Base-by-base conservation (phyloP, 2,329 filamentous ascomycete genomes). In the Graphilbum fragrans region DNA sequence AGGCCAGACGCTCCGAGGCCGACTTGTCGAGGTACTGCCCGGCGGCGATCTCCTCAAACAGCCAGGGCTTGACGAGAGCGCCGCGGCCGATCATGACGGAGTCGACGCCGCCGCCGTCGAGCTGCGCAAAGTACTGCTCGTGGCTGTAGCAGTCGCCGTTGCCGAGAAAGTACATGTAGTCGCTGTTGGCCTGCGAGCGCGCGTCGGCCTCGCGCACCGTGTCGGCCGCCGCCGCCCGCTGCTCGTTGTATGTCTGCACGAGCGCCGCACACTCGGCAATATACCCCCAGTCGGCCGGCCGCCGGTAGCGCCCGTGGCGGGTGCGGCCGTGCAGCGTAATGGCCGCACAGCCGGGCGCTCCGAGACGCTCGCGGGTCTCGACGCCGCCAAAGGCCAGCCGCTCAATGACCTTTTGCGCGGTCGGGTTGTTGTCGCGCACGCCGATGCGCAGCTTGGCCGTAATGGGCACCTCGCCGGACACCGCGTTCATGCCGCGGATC, bases 131-230 rank as follows among this genome's bases (percentile, higher is more conserved):
- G 65, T 96, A 96, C 57, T 96, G 87, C 25, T 80, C 65, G 59
- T 96, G 87, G 5, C 87, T 95, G 65, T 86, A 95, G 61, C 88
- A 92, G 63, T 98, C 92, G 37, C 92, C 92, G 59, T 98, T 98
- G 52, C 92, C 92, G 50, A 95, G 69, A 64, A 98, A 96, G 66
- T 84, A 96, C 50, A 92, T 77, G 50, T 14, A 6, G 77, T 76
- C 17, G 48, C 71, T 75, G 39, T 66, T 73, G 10, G 70, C 65
- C 50, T 81, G 78, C 22, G 80, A 80, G 50, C 83, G 80, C 23
- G 72, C 72, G 56, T 96, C 90, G 0, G 83, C 70, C 55, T 93
- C 86, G 27, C 69, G 70, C 29, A 77, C 67, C 0, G 92, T 98
- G 59, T 98, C 92, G 6, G 75, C 70, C 16, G 82, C 58, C 4